Evolutionary conservation across 1,284 basidiomycete genomes (phyloP).

Genomic region (Rhodotorula sp.): DNA sequence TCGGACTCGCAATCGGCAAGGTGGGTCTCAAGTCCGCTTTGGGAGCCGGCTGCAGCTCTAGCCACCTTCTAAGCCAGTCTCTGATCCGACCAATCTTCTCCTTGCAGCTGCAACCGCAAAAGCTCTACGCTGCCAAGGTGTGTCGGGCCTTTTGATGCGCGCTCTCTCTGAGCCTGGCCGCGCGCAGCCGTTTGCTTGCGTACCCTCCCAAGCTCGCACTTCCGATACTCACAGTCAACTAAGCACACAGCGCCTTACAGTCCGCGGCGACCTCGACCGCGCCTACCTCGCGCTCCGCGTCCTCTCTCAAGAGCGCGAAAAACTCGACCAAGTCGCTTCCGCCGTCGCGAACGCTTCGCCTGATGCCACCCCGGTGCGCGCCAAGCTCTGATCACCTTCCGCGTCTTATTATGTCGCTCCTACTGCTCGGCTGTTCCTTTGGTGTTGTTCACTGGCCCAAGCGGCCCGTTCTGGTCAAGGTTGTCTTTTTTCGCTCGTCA

Average conservation of each 20-base stretch:
- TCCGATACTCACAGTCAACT: background rate
- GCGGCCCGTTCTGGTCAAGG: no score
- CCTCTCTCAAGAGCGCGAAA: slow-evolving; percentile 17
- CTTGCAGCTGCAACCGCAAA: slow-evolving; percentile 22
- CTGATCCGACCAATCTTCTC: no score
- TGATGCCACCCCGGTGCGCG: no score
- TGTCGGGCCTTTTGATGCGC: background rate
- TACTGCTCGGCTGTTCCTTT: no score
- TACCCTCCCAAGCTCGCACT: background rate
- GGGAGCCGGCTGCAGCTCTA: background rate
- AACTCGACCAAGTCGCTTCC: slow-evolving; percentile 13
- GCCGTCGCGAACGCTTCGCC: no score
- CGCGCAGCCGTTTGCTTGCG: background rate
- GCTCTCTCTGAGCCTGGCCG: no score
- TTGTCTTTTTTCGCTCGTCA: no score
- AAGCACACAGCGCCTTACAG: slow-evolving; percentile 11
- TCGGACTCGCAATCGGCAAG: slow-evolving; percentile 28
- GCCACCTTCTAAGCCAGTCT: no score
- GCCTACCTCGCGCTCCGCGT: slow-evolving; percentile 13
- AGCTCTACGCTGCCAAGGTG: slow-evolving; percentile 31
- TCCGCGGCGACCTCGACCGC: slow-evolving; percentile 29
- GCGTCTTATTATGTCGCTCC: no score
- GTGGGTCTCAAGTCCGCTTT: background rate
- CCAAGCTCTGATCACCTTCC: no score
- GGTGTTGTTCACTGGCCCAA: no score